Base-by-base conservation (phyloP, 2,329 filamentous ascomycete species). In the Fusarium heterosporum region DNA sequence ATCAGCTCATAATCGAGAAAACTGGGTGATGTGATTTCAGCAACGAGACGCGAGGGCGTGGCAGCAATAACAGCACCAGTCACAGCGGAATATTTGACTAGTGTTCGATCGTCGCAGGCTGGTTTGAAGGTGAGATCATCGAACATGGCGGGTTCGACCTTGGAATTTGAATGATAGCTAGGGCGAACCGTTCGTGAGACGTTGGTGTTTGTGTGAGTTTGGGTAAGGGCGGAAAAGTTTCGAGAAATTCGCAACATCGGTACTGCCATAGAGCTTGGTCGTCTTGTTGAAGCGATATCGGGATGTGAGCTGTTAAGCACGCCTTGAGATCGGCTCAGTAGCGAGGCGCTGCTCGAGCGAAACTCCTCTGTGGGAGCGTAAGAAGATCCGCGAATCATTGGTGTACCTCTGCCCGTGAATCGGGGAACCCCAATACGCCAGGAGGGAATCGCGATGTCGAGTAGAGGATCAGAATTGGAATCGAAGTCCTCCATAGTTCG, bases 1-100 rank as follows among this genome's bases (percentile, higher is more conserved):
- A 99, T 87, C 7, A 99, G 85, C 73, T 98, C 95, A 76, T 99
- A 99, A 77, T 99, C 95, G 74, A 99, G 88, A 75, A 98, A 97
- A 48, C 89, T 93, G 16, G 96, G 93, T 1, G 96, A 98, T 0
- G 96, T 98, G 66, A 99, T 97, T 79, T 99, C 94, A 13, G 95
- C 94, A 48, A 99, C 92, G 36, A 99, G 88, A 13, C 96, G 90
- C 4, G 94, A 90, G 3, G 95, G 93, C 0, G 93, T 97, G 14
- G 96, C 96, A 32, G 96, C 96, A 29, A 90, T 90, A 19, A 99
- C 94, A 40, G 93, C 87, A 47, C 89, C 89, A 12, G 87, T 88
- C 6, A 83, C 80, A 4, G 89, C 78, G 17, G 92, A 89, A 77
- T 96, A 97, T 58, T 93, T 90, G 22, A 99, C 95, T 57, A 97